phyloP scores from a whole-genome alignment of 2,329 filamentous ascomycete species.

The Seiridium unicorne region DNA sequence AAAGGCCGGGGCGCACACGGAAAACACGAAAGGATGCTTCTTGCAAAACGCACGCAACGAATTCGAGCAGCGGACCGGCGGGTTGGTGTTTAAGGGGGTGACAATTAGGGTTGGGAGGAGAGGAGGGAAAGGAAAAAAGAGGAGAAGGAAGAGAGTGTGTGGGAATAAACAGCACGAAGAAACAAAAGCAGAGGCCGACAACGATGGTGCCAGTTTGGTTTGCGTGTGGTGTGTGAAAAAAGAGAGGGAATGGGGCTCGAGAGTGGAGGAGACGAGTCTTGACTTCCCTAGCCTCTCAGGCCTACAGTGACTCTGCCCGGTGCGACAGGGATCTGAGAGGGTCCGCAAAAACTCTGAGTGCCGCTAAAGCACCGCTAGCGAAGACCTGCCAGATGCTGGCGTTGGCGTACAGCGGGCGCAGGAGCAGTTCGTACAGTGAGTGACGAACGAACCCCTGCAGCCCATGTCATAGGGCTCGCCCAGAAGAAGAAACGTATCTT shows the following conservation, averaged over 20 bases:
- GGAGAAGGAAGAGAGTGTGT: constrained; percentile 25
- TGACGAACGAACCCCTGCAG: no score
- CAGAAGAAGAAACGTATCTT: no score
- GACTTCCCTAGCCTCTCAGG: neutral
- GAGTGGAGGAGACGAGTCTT: constrained; percentile 18
- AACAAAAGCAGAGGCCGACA: constrained; percentile 25
- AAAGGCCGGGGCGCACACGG: constrained; percentile 32
- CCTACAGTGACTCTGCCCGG: neutral
- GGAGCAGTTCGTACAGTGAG: no score
- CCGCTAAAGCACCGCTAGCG: constrained; percentile 6
- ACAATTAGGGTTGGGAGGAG: constrained; percentile 25
- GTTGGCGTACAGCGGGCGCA: no score
- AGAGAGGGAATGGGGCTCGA: constrained; percentile 22
- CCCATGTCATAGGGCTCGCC: no score
- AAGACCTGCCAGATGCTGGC: constrained; percentile 3
- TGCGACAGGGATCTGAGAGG: neutral
- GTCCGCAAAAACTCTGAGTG: constrained; percentile 14
- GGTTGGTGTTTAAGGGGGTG: constrained; percentile 22
- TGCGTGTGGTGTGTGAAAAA: constrained; percentile 27
- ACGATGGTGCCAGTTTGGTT: constrained; percentile 34
- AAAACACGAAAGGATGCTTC: constrained; percentile 33
- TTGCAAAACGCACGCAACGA: constrained; percentile 34
- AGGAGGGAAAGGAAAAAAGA: constrained; percentile 43
- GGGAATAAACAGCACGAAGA: constrained; percentile 27
- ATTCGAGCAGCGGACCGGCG: constrained; percentile 29